Evolutionary conservation across 139 green algal species (phyloP), one percentile per base, ranked within the genome.

Genomic region (Zygnema circumcarinatum): DNA sequence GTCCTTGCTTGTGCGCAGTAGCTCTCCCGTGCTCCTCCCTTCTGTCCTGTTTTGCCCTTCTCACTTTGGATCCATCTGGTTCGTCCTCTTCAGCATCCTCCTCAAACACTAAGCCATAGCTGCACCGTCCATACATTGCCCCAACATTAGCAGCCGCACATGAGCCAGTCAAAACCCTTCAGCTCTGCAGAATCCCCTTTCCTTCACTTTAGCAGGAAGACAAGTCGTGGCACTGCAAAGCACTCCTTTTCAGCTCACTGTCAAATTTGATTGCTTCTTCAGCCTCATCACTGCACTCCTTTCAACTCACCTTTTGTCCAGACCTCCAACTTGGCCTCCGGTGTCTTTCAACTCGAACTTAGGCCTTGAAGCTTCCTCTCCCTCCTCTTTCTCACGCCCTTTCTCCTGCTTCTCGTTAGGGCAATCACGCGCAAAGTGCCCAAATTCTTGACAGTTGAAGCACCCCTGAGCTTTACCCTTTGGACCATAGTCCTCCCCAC

Each of bases 351-450:
- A 3, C 69, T 86, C 79, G 7, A 40, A 86, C n/a, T 74, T 86
- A 68, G 79, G 42, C 11, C 3, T 74, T 68, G 29, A 16, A 86
- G 31, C 16, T 3, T 62, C 42, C 79, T 86, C 7, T 68, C 7
- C 79, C 42, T 83, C 79, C 79, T 86, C 79, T 68, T 83, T 29
- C 79, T 68, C 21, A 47, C 7, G 2, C 20, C 36, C 32, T 21
- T 52, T 33, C 20, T 56, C 39, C 75, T 32, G 20, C 32, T 53
- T 33, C 32, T 68, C 31, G 3, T 40, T 83, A 20, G 69, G 79
- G 7, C 79, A 86, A 20, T 86, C 79, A 20, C 52, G 39, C 2
- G 79, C 79, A 86, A 86, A 86, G 69, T 86, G 79, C 11, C 79
- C 79, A 39, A 52, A 21, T 41, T 86, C 32, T 40, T 29, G 20